Percentiles rank a stretch among this genome's conserved stretches.
Evolutionary conservation across 345 rosid genomes (phyloP).

Genomic region (Syzygium aromaticum): DNA sequence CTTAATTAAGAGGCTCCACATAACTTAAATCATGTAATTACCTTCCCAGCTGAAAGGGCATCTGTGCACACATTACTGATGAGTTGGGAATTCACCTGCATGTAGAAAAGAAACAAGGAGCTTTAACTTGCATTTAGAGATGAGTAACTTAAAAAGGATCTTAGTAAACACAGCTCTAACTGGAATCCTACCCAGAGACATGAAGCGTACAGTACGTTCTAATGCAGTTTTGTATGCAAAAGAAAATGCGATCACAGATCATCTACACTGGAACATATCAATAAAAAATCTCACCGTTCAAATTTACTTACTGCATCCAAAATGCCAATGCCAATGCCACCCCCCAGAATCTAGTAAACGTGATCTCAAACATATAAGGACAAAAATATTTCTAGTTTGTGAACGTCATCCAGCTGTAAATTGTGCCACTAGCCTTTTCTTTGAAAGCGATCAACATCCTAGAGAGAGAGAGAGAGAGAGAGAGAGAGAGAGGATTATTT

Average conservation of each 20-base stretch:
- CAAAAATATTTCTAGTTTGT: not conserved
- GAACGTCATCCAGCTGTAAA: not conserved
- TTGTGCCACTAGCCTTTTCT: not conserved
- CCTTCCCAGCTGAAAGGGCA: conserved; percentile 99
- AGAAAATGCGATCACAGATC: not conserved
- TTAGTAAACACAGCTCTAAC: not conserved
- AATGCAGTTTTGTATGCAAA: not conserved
- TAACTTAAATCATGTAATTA: conserved; percentile 5
- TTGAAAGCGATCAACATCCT: not conserved
- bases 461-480: not conserved
- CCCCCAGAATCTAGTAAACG: not conserved
- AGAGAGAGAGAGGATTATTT: not conserved
- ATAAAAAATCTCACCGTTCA: not conserved
- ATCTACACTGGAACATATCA: not conserved
- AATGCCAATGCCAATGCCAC: not conserved
- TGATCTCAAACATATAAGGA: not conserved
- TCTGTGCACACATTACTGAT: conserved; percentile 97
- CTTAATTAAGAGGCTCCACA: not conserved
- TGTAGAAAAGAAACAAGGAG: not conserved
- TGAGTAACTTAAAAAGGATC: not conserved
- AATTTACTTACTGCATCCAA: not conserved
- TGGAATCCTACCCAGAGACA: not conserved
- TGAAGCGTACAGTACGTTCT: not conserved
- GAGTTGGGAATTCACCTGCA: conserved; percentile 95
- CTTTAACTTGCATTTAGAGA: not conserved